A percentile compares a stretch with the other conserved stretches of the same genome.
These are phyloP conservation scores for Blastobotrys robertii DNA, from an alignment of 805 yeast species.

Conservation along the genomic window DNA sequence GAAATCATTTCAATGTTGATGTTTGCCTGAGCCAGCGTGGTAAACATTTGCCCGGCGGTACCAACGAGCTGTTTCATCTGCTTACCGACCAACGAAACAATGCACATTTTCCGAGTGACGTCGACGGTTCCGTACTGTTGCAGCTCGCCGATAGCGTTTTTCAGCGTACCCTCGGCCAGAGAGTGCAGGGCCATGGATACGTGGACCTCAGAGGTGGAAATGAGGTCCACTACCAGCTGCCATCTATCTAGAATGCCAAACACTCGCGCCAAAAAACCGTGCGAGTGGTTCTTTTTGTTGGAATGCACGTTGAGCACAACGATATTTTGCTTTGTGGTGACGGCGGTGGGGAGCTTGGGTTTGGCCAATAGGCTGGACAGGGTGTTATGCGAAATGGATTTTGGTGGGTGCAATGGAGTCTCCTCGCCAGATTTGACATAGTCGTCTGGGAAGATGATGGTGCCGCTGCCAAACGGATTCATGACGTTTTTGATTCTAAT, in stretches of 20 bases:
- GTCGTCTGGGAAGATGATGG: slow-evolving; percentile 88
- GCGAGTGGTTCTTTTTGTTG: slow-evolving; percentile 83
- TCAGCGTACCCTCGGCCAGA: slow-evolving; percentile 50
- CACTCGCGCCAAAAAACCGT: slow-evolving; percentile 88
- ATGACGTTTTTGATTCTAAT: slow-evolving; percentile 93
- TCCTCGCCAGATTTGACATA: slow-evolving; percentile 74
- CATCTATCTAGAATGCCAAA: slow-evolving; percentile 78
- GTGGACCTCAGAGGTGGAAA: slow-evolving; percentile 95
- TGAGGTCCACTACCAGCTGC: slow-evolving; percentile 85
- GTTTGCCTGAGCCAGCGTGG: slow-evolving; percentile 81
- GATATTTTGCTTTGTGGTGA: slow-evolving; percentile 87
- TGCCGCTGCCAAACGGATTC: slow-evolving; percentile 88
- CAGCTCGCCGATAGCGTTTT: slow-evolving; percentile 69
- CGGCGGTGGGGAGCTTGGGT: slow-evolving; percentile 68
- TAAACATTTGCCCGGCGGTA: slow-evolving; percentile 94
- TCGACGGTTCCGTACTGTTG: slow-evolving; percentile 81
- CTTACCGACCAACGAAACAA: slow-evolving; percentile 89
- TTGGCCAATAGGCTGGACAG: slow-evolving; percentile 27
- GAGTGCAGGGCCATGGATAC: slow-evolving; percentile 95
- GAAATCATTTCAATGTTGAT: slow-evolving; percentile 96
- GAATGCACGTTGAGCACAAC: slow-evolving; percentile 90
- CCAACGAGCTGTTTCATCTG: slow-evolving; percentile 96
- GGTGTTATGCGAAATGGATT: slow-evolving; percentile 29
- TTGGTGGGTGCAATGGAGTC: slow-evolving; percentile 95
- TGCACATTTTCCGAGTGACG: slow-evolving; percentile 77